Conservation (phyloP, 345 rosid genomes). For the Eucalyptus tenuipes region DNA sequence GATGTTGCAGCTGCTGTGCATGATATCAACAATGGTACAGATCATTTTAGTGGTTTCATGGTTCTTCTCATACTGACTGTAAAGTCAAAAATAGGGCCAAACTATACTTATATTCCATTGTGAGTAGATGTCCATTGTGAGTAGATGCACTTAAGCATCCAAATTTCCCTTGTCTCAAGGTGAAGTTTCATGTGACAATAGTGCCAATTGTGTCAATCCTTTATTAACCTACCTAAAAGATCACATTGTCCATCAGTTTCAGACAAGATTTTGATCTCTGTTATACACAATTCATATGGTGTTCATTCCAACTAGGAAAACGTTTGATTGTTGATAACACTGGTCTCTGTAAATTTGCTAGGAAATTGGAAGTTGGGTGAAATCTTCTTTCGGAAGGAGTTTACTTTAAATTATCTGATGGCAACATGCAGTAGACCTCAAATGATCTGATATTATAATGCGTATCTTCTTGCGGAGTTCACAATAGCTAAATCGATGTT, state of each 20-base stretch:
- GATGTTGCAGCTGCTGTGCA: not conserved
- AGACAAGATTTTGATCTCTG: not conserved
- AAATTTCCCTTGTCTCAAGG: not conserved
- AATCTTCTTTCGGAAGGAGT: constrained; percentile 35
- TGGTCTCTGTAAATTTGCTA: not conserved
- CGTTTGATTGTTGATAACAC: not conserved
- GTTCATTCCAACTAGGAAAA: not conserved
- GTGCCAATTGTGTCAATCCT: not conserved
- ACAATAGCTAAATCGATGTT: not conserved
- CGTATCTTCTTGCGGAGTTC: not conserved
- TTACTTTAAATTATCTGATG: constrained; percentile 46
- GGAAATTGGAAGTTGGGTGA: constrained; percentile 57
- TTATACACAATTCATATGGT: not conserved
- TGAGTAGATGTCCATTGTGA: no score
- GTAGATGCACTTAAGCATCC: not conserved
- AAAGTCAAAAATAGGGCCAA: not conserved
- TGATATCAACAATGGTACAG: constrained; percentile 9
- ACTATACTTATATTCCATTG: not conserved
- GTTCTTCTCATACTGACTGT: not conserved
- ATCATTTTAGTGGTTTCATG: not conserved
- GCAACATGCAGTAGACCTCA: constrained; percentile 68
- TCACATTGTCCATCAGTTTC: not conserved
- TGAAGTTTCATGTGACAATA: not conserved
- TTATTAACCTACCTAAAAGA: not conserved
- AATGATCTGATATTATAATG: constrained; percentile 7